A percentile compares a stretch with the other conserved stretches of the same genome.
phyloP scores from a whole-genome alignment of 805 yeast species.

The Wickerhamiella hasegawae region DNA sequence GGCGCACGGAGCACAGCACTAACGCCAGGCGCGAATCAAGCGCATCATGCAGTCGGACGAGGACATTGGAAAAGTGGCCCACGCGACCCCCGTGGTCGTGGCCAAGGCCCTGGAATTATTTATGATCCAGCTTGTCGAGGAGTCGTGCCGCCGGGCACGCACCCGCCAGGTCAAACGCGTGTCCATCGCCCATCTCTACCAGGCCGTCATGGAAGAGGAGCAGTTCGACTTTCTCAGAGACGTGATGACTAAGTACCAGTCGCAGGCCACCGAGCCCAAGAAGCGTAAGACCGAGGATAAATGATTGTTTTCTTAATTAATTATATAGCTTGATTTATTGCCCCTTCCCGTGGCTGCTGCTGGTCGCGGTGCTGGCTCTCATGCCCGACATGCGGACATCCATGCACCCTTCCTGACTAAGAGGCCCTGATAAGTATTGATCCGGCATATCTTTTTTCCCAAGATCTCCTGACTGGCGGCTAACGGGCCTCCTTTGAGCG shows the following conservation, averaged over 20 bases:
- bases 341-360: no score
- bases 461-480: no score
- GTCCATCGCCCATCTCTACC: constrained; percentile 64
- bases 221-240: constrained; percentile 88
- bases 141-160: constrained; percentile 63
- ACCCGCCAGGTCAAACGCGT: constrained; percentile 63
- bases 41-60: constrained; percentile 96
- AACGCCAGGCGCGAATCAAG: constrained; percentile 67
- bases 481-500: no score
- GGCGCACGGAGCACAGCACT: background rate
- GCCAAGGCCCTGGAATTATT: constrained; percentile 90
- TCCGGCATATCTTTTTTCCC: no score
- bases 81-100: constrained; percentile 95
- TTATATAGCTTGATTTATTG: no score
- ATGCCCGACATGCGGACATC: no score
- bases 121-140: constrained; percentile 76
- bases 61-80: constrained; percentile 96
- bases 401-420: no score
- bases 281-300: constrained; percentile 6
- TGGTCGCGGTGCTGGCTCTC: no score
- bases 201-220: constrained; percentile 73
- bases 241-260: constrained; percentile 42
- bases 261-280: constrained; percentile 17
- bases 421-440: no score
- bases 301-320: no score